phyloP scores from a whole-genome alignment of 106 monocot species.

The Phalaenopsis aphrodite region DNA sequence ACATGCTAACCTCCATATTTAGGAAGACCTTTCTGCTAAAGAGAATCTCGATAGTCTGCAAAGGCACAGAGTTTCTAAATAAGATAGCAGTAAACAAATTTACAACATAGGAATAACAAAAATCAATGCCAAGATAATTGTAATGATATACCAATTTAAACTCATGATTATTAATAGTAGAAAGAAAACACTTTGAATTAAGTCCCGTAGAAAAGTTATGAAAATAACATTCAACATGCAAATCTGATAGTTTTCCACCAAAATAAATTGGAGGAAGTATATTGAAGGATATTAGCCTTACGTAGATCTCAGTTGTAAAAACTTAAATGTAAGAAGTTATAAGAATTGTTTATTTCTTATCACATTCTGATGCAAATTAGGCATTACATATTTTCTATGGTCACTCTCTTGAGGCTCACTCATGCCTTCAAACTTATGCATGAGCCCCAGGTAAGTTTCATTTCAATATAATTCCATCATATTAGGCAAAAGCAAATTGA shows the following conservation, averaged over 20 bases:
- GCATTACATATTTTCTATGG: no score
- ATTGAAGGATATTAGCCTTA: background rate
- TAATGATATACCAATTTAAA: background rate
- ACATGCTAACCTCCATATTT: constrained; percentile 58
- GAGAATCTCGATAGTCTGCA: constrained; percentile 91
- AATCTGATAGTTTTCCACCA: background rate
- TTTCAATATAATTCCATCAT: no score
- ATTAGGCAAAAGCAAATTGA: no score
- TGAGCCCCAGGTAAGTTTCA: no score
- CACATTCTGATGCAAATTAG: no score
- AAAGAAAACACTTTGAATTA: background rate
- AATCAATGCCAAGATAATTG: background rate
- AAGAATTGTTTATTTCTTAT: background rate
- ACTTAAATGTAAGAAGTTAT: background rate
- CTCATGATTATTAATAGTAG: background rate
- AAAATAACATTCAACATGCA: background rate
- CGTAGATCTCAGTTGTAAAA: background rate
- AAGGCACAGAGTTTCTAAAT: constrained; percentile 13
- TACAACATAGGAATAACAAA: constrained; percentile 1
- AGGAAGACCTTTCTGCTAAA: constrained; percentile 75
- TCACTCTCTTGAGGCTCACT: no score
- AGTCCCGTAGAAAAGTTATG: background rate
- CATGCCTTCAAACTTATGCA: no score
- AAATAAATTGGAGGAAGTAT: background rate
- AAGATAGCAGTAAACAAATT: background rate